Percentiles rank a stretch among this genome's conserved stretches.
Conservation (phyloP, 2,329 filamentous ascomycete species). For the Talaromyces funiculosus region DNA sequence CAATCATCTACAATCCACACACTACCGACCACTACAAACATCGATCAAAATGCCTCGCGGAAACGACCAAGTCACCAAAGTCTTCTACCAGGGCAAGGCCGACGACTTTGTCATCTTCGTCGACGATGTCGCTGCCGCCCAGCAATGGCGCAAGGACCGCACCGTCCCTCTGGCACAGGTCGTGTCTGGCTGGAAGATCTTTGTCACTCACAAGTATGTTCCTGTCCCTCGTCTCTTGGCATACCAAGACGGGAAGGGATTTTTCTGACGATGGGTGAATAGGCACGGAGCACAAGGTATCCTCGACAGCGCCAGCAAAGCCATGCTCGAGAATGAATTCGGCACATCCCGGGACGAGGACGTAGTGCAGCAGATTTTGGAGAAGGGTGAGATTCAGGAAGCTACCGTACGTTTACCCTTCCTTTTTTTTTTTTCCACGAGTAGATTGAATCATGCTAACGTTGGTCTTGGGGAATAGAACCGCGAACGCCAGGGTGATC, state of each 20-base stretch:
- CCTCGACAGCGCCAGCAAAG: constrained; percentile 69
- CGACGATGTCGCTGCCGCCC: constrained; percentile 40
- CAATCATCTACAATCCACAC: too few relatives aligned
- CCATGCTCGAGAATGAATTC: constrained; percentile 76
- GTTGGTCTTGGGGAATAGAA: constrained; percentile 18
- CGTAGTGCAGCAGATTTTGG: constrained; percentile 72
- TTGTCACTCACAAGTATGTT: constrained; percentile 78
- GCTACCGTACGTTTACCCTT: constrained; percentile 46
- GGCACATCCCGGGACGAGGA: constrained; percentile 74
- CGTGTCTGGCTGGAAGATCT: constrained; percentile 81
- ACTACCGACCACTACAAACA: neutral
- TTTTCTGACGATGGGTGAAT: neutral
- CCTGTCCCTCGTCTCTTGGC: neutral
- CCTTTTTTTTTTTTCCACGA: neutral
- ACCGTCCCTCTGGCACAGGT: constrained; percentile 77
- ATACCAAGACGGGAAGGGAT: too few relatives aligned
- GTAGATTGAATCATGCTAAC: neutral
- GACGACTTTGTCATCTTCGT: constrained; percentile 66
- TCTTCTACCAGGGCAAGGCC: constrained; percentile 74
- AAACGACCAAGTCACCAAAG: constrained; percentile 65
- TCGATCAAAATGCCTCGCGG: constrained; percentile 64
- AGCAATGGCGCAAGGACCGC: constrained; percentile 79
- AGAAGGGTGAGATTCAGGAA: constrained; percentile 66
- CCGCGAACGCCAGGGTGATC: constrained; percentile 25
- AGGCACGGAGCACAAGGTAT: constrained; percentile 84